These are phyloP conservation scores for Coprinopsis cinerea DNA, from an alignment of 768 basidiomycete genomes.

Conservation along the genomic window DNA sequence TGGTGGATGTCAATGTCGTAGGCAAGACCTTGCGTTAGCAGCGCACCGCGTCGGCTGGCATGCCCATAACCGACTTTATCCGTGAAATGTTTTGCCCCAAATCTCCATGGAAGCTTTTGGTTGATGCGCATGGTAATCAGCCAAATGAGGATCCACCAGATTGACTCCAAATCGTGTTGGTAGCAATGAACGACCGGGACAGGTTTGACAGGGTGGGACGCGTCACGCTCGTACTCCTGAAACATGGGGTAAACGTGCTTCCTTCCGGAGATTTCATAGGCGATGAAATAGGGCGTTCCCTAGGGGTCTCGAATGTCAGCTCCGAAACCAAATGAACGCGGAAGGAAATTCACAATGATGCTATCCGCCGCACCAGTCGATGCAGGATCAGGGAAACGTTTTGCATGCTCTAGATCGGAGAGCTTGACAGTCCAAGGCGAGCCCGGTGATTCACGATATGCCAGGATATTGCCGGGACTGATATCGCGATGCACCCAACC, in stretches of 20 bases:
- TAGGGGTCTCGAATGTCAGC: no score
- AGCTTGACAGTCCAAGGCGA: neutral
- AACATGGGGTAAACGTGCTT: neutral
- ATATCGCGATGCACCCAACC: conserved; percentile 10
- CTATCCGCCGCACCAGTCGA: neutral
- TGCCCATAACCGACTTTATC: no score
- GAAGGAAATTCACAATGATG: conserved; percentile 1
- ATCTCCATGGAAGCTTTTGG: no score
- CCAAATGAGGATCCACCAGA: neutral
- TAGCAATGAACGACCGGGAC: neutral
- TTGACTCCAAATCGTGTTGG: neutral
- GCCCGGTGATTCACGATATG: neutral
- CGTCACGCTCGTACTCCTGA: no score
- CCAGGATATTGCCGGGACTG: conserved; percentile 8
- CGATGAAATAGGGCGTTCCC: no score
- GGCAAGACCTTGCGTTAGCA: no score
- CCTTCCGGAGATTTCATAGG: no score
- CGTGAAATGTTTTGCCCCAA: no score
- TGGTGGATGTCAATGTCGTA: no score
- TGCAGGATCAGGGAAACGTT: neutral
- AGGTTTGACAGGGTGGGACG: no score
- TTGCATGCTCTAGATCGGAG: conserved; percentile 10
- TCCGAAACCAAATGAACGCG: neutral
- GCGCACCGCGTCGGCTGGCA: no score
- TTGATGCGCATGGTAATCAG: no score